Evolutionary conservation across 148 eudicot genomes (phyloP).

Genomic region (Persicaria maculosa): DNA sequence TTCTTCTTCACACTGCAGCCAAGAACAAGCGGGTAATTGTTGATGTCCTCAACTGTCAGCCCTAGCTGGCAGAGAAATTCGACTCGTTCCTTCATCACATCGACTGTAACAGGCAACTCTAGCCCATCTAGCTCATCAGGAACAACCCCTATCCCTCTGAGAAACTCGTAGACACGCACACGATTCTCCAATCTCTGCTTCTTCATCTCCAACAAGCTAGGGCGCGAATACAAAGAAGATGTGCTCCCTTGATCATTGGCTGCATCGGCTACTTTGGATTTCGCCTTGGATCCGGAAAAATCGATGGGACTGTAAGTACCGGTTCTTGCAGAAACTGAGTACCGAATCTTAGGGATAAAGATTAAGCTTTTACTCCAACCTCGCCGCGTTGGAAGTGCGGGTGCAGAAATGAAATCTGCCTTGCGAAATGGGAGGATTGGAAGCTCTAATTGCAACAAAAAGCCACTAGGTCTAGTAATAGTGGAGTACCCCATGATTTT

Average conservation of each 20-base stretch:
- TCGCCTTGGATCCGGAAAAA: slow-evolving; percentile 29
- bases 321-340: slow-evolving; percentile 41
- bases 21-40: slow-evolving; percentile 93
- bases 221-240: slow-evolving; percentile 70
- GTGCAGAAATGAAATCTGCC: slow-evolving; percentile 23
- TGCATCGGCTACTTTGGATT: slow-evolving; percentile 19
- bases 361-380: slow-evolving; percentile 28
- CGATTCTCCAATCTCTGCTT: slow-evolving; percentile 73
- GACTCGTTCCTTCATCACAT: slow-evolving; percentile 91
- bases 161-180: slow-evolving; percentile 73
- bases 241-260: slow-evolving; percentile 26
- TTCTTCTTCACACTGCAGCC: slow-evolving; percentile 99
- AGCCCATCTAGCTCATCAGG: slow-evolving; percentile 96
- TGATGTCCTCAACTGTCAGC: slow-evolving; percentile 81
- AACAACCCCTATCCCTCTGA: slow-evolving; percentile 58
- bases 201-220: slow-evolving; percentile 77
- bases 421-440: slow-evolving; percentile 35
- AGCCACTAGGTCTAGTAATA: slow-evolving; percentile 46
- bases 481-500: slow-evolving; percentile 42
- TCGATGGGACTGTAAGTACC: slow-evolving; percentile 27
- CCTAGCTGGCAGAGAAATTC: slow-evolving; percentile 88
- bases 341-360: slow-evolving; percentile 39
- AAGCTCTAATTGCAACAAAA: slow-evolving; percentile 45
- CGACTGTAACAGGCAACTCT: slow-evolving; percentile 92
- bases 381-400: slow-evolving; percentile 27